Evolutionary conservation across 164 flowering plant species (phyloP).

Genomic region (Aristolochia contorta): DNA sequence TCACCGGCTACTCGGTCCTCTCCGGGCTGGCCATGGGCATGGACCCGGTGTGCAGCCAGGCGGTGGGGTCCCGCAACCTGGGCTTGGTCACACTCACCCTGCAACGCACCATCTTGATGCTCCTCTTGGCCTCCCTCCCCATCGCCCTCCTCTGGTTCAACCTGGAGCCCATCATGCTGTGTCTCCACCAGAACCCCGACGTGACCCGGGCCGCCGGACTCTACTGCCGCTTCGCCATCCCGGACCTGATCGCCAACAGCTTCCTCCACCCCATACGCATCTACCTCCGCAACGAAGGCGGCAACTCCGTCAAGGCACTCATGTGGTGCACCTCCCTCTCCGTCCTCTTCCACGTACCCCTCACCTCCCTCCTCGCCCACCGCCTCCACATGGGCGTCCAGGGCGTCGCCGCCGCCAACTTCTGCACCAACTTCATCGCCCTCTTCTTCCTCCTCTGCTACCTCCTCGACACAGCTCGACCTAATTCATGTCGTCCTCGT

Average conservation of each 20-base stretch:
- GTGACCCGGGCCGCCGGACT: slow-evolving; percentile 43
- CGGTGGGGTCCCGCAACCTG: slow-evolving; percentile 60
- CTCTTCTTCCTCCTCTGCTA: slow-evolving; percentile 42
- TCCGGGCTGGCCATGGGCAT: slow-evolving; percentile 88
- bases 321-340: slow-evolving; percentile 62
- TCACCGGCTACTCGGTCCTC: slow-evolving; percentile 84
- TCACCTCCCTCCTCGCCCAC: slow-evolving; percentile 46
- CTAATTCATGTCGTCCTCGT: too few species aligned
- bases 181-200: slow-evolving; percentile 50
- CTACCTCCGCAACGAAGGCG: slow-evolving; percentile 67
- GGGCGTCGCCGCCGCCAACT: slow-evolving; percentile 60
- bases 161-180: slow-evolving; percentile 56
- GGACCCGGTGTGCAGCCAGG: slow-evolving; percentile 94
- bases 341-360: slow-evolving; percentile 49
- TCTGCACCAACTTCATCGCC: slow-evolving; percentile 49
- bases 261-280: slow-evolving; percentile 76
- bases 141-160: slow-evolving; percentile 63
- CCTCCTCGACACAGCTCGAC: slow-evolving; percentile 23
- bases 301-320: slow-evolving; percentile 56
- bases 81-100: slow-evolving; percentile 34
- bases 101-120: slow-evolving; percentile 48
- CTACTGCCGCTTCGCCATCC: slow-evolving; percentile 58
- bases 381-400: slow-evolving; percentile 46
- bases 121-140: slow-evolving; percentile 51
- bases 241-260: slow-evolving; percentile 71